These are phyloP conservation scores for Usnea hakonensis DNA, from an alignment of 495 filamentous ascomycete genomes.

Conservation along the genomic window DNA sequence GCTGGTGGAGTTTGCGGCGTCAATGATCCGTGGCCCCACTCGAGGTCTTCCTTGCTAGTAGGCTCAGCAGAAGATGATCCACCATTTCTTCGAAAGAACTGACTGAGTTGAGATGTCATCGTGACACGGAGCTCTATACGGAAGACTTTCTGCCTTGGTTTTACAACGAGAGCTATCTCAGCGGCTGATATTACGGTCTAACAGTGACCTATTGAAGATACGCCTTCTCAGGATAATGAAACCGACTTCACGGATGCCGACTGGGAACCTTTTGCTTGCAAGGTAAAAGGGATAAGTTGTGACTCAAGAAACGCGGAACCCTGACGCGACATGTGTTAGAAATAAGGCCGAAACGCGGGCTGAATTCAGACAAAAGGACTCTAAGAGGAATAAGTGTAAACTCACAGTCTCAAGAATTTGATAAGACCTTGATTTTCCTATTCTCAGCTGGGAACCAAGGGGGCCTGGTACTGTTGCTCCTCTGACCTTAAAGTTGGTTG, in stretches of 20 bases:
- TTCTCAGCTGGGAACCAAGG: not conserved
- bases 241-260: not conserved
- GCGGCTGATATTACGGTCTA: not conserved
- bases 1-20: not conserved
- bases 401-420: not conserved
- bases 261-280: not conserved
- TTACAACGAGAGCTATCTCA: not conserved
- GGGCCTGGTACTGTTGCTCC: not conserved
- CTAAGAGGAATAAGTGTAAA: not conserved
- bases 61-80: not conserved
- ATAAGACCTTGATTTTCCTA: not conserved
- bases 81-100: not conserved
- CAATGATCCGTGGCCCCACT: not conserved
- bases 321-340: conserved; percentile 2
- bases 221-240: not conserved
- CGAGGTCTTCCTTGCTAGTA: not conserved
- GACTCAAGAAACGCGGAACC: not conserved
- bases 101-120: not conserved
- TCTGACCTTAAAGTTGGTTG: not conserved
- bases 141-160: not conserved
- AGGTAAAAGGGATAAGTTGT: not conserved
- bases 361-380: not conserved
- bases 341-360: not conserved
- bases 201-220: not conserved
- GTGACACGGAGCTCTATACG: not conserved